Percentiles rank a stretch among this genome's conserved stretches.
Evolutionary conservation across 805 yeast genomes (phyloP).

Genomic region (Sugiyamaella valdiviana): DNA sequence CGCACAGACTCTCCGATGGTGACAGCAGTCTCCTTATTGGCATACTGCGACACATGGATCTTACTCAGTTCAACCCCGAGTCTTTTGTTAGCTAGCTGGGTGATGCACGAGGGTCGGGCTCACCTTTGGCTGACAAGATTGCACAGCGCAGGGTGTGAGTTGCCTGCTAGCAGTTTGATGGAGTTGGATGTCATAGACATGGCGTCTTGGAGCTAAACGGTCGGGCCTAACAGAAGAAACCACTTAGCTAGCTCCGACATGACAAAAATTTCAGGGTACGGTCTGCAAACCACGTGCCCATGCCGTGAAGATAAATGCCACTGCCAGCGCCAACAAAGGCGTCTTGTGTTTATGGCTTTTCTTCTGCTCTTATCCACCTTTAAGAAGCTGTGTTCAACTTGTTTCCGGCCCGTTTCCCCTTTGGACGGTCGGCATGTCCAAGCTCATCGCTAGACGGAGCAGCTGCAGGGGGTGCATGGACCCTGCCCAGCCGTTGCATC

Average conservation of each 20-base stretch:
- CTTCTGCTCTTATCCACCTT: no score
- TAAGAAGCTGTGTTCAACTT: no score
- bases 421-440: no score
- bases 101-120: conserved; percentile 6
- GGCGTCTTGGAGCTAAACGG: no score
- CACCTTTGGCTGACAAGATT: conserved; percentile 53
- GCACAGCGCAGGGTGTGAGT: conserved; percentile 84
- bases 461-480: no score
- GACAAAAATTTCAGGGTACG: neutral
- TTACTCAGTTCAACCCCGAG: conserved; percentile 65
- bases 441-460: no score
- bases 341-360: no score
- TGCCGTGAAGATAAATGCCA: no score
- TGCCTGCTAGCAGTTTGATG: conserved; percentile 57
- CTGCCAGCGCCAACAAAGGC: no score
- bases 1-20: conserved; percentile 82
- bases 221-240: neutral
- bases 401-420: no score
- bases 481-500: no score
- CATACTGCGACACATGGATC: conserved; percentile 75
- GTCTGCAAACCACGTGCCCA: neutral
- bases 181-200: conserved; percentile 36
- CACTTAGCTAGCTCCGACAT: no score
- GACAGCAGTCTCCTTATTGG: conserved; percentile 85
- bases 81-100: conserved; percentile 18